These are phyloP conservation scores for Rhinocladiella mackenziei DNA, from an alignment of 2,329 filamentous ascomycete species.

Conservation along the genomic window DNA sequence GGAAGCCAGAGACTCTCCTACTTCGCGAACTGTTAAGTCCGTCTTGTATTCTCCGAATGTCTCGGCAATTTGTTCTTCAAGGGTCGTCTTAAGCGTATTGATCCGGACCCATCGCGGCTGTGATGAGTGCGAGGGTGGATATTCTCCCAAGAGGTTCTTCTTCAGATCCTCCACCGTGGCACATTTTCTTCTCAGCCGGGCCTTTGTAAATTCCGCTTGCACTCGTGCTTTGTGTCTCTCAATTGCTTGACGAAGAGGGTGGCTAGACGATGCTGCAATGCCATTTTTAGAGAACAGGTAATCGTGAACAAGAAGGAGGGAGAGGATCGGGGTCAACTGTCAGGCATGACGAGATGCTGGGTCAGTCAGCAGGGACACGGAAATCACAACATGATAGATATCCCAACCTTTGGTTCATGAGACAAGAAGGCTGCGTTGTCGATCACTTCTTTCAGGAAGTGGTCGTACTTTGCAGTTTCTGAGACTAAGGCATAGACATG, in stretches of 20 bases:
- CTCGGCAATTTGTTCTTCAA: slow-evolving; percentile 67
- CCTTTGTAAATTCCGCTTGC: slow-evolving; percentile 74
- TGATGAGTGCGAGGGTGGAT: slow-evolving; percentile 37
- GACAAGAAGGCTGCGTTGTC: slow-evolving; percentile 71
- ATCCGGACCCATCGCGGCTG: slow-evolving; percentile 91
- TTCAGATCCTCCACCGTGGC: slow-evolving; percentile 63
- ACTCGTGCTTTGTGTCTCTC: slow-evolving; percentile 79
- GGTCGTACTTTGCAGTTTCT: slow-evolving; percentile 88
- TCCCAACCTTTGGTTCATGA: slow-evolving; percentile 75
- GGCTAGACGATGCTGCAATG: slow-evolving; percentile 72
- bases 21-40: slow-evolving; percentile 54
- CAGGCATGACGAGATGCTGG: slow-evolving; percentile 29
- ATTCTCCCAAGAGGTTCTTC: slow-evolving; percentile 35
- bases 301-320: slow-evolving; percentile 81
- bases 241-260: slow-evolving; percentile 71
- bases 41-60: slow-evolving; percentile 65
- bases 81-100: slow-evolving; percentile 69
- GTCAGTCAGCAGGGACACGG: slow-evolving; percentile 37
- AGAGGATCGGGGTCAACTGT: slow-evolving; percentile 74
- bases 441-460: slow-evolving; percentile 81
- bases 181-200: slow-evolving; percentile 67
- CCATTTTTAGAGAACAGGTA: slow-evolving; percentile 75
- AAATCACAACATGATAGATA: neutral
- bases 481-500: slow-evolving; percentile 84
- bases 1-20: slow-evolving; percentile 44